Base-by-base conservation (phyloP, 805 yeast genomes). In the Ogataea methanolica region DNA sequence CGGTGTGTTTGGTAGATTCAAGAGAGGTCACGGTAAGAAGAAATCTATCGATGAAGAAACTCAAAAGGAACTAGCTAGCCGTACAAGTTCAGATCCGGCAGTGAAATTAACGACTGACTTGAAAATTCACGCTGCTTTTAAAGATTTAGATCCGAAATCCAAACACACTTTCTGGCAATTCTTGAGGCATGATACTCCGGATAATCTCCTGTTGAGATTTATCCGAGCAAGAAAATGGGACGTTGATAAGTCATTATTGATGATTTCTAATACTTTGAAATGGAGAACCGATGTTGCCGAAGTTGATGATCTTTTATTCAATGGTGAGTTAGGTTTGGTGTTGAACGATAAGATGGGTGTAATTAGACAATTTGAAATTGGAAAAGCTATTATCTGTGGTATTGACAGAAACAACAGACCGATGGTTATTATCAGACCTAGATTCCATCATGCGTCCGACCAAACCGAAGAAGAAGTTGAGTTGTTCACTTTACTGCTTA, bases 161-260 rank as follows among this genome's bases (percentile, higher is more conserved):
- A 78, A 79, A 51, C 64, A 64, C 8, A 74, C 76, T 52, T 73
- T 82, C 60, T 79, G 85, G 84, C 62, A 69, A 39, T 73, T 82
- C 73, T 59, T 81, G 43, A 82, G 92, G 67, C 76, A 81, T 38
- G 98, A 92, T 63, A 74, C 83, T 41, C 86, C 95, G 3, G 99
- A 94, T 66, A 84, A 86, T 57, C 66, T 83, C 55, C 43, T 88
- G 31, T 72, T 91, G 59, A 77, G 96, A 58, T 91, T 85, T 59
- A 67, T 88, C 23, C 76, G 96, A 56, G 97, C 97, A 36, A 82
- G 97, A 68, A 89, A 89, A 68, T 89, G 89, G 83, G 80, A 85
- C 54, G 73, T 82, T 21, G 83, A 80, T 55, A 79, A 82, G 59
- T 75, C 89, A 0, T 62, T 87, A 47, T 70, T 72, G 19, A 89